Evolutionary conservation across 2,329 filamentous ascomycete species (phyloP).

Genomic region (Verticillium dahliae): DNA sequence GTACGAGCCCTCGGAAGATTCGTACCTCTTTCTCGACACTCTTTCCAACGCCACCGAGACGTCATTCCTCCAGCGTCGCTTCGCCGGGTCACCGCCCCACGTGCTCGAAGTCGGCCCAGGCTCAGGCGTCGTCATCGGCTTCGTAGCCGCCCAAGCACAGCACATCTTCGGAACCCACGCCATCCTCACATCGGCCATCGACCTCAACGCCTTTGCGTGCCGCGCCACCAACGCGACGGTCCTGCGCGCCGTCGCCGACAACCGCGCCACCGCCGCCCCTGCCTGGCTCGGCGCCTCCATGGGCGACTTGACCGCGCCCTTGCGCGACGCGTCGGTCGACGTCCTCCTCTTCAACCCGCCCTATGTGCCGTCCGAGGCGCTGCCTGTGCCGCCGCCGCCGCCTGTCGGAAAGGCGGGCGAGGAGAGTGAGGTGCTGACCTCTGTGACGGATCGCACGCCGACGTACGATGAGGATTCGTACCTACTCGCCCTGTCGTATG

Average conservation of each 20-base stretch:
- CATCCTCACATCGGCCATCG: conserved; percentile 68
- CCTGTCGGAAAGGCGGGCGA: not conserved
- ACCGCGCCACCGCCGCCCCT: conserved; percentile 28
- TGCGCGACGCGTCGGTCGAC: conserved; percentile 60
- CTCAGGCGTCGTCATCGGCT: conserved; percentile 89
- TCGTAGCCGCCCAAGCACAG: conserved; percentile 68
- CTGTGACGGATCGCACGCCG: conserved; percentile 19
- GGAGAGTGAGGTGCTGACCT: conserved; percentile 14
- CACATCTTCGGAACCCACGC: conserved; percentile 65
- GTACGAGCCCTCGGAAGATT: conserved; percentile 95
- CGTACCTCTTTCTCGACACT: conserved; percentile 87
- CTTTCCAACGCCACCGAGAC: conserved; percentile 67
- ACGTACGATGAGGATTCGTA: conserved; percentile 76
- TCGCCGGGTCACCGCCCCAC: conserved; percentile 50
- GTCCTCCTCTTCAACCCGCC: conserved; percentile 94
- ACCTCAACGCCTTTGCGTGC: conserved; percentile 83
- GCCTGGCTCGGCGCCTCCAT: conserved; percentile 60
- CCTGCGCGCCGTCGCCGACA: conserved; percentile 30
- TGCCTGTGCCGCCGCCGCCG: conserved; percentile 47
- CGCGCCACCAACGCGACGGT: conserved; percentile 67
- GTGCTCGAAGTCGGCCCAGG: conserved; percentile 85
- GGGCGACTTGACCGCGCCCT: conserved; percentile 61
- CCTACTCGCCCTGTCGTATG: conserved; percentile 79
- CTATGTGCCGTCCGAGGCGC: conserved; percentile 79
- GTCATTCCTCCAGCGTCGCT: conserved; percentile 59